Conservation (phyloP, 2,329 filamentous ascomycete species). For the Dothideomycetidae sp. region DNA sequence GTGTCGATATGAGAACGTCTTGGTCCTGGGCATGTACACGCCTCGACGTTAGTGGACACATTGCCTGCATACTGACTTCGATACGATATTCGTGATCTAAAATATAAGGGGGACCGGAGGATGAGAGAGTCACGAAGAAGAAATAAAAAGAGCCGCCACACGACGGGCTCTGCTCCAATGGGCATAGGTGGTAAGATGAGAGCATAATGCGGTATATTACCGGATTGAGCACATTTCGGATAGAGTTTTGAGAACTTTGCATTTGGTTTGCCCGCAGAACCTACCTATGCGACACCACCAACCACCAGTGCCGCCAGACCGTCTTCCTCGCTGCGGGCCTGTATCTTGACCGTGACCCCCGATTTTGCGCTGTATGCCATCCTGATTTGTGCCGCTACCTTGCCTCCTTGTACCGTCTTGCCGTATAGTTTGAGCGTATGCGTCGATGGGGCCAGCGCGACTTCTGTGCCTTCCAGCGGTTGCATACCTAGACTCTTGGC, state of each 20-base stretch:
- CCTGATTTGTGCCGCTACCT: conserved; percentile 71
- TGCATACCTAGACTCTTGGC: conserved; percentile 78
- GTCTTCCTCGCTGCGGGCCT: conserved; percentile 81
- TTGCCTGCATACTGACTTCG: no score
- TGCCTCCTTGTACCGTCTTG: conserved; percentile 83
- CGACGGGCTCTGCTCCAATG: no score
- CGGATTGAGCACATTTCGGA: no score
- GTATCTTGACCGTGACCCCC: conserved; percentile 92
- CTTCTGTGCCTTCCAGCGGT: conserved; percentile 84
- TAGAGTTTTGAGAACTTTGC: background rate
- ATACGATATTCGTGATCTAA: no score
- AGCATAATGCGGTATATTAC: no score
- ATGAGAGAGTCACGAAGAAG: no score
- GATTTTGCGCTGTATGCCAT: conserved; percentile 91
- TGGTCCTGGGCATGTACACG: no score
- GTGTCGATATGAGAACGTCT: no score
- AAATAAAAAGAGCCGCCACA: no score
- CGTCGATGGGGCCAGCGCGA: conserved; percentile 74
- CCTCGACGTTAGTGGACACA: no score
- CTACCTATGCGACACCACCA: conserved; percentile 61
- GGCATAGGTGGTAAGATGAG: no score
- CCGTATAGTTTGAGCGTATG: conserved; percentile 93
- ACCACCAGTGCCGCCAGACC: conserved; percentile 75
- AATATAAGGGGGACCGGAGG: no score
- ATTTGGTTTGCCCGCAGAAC: conserved; percentile 1